Percentiles rank a stretch among this genome's conserved stretches.
These are phyloP conservation scores for Globisporangium iwayamae DNA, from an alignment of 352 stramenopile species.

Conservation along the genomic window DNA sequence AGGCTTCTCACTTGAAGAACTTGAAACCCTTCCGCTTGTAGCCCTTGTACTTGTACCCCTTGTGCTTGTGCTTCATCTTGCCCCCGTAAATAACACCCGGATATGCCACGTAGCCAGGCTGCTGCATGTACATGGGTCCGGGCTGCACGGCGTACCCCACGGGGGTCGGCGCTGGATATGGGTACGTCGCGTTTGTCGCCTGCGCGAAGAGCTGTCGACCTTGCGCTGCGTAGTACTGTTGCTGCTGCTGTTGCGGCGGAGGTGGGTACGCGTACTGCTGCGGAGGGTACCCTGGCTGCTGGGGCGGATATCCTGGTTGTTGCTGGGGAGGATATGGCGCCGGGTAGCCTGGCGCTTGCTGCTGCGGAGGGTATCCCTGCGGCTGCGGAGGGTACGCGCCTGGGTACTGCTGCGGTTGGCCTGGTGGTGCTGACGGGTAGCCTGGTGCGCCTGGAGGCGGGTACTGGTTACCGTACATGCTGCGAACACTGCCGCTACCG, in stretches of 20 bases:
- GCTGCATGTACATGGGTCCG: slow-evolving; percentile 21
- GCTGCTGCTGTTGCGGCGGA: slow-evolving; percentile 30
- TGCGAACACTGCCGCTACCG: not conserved
- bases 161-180: slow-evolving; percentile 17
- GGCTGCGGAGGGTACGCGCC: slow-evolving; percentile 18
- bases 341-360: slow-evolving; percentile 20
- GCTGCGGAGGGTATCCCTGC: slow-evolving; percentile 23
- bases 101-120: slow-evolving; percentile 58
- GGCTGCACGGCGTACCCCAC: slow-evolving; percentile 30
- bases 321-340: slow-evolving; percentile 16
- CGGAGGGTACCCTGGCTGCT: slow-evolving; percentile 33
- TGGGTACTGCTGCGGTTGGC: slow-evolving; percentile 17
- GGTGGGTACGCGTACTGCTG: slow-evolving; percentile 33
- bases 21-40: slow-evolving; percentile 58
- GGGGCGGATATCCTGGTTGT: slow-evolving; percentile 24
- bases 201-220: slow-evolving; percentile 68
- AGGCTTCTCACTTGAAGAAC: slow-evolving; percentile 46
- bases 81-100: slow-evolving; percentile 55
- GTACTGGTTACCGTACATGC: slow-evolving; percentile 27
- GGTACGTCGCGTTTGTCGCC: slow-evolving; percentile 35
- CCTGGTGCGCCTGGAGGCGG: slow-evolving; percentile 13
- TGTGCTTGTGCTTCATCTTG: slow-evolving; percentile 51
- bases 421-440: slow-evolving; percentile 16
- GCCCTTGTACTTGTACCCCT: slow-evolving; percentile 49
- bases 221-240: slow-evolving; percentile 67